Conservation (phyloP, 2,329 filamentous ascomycete species). For the Teratosphaeria nubilosa region DNA sequence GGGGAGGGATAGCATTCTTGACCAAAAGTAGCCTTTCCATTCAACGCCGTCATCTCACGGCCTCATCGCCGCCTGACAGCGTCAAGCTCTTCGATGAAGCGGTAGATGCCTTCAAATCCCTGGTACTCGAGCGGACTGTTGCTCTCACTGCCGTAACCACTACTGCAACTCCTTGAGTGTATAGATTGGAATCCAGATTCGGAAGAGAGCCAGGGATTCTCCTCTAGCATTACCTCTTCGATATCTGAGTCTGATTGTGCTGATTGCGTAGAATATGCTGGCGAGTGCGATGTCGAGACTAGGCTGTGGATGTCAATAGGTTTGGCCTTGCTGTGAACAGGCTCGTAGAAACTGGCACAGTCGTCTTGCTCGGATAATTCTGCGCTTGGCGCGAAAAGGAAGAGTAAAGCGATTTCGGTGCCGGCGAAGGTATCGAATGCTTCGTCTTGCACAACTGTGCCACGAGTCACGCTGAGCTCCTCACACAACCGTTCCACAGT, state of each 20-base stretch:
- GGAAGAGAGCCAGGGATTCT: slow-evolving; percentile 41
- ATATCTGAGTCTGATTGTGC: slow-evolving; percentile 11
- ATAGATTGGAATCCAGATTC: slow-evolving; percentile 49
- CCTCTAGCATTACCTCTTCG: slow-evolving; percentile 26
- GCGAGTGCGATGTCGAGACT: slow-evolving; percentile 35
- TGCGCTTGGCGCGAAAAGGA: slow-evolving; percentile 64
- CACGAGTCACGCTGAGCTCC: slow-evolving; percentile 75
- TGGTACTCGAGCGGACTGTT: slow-evolving; percentile 47
- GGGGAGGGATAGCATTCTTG: slow-evolving; percentile 17
- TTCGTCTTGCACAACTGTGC: slow-evolving; percentile 67
- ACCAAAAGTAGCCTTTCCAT: slow-evolving; percentile 5
- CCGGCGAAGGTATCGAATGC: slow-evolving; percentile 61
- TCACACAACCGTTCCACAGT: slow-evolving; percentile 76
- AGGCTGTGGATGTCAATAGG: slow-evolving; percentile 48
- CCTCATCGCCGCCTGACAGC: slow-evolving; percentile 25
- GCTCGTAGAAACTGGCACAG: slow-evolving; percentile 32
- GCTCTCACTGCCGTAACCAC: slow-evolving; percentile 25
- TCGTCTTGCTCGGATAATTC: slow-evolving; percentile 20
- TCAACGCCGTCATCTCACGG: not conserved
- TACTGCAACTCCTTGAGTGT: slow-evolving; percentile 38
- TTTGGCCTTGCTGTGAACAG: slow-evolving; percentile 27
- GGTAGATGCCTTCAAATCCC: slow-evolving; percentile 55
- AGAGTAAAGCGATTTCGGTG: slow-evolving; percentile 64
- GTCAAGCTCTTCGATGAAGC: slow-evolving; percentile 56
- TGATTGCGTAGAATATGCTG: slow-evolving; percentile 28